Conservation (phyloP, 2,329 filamentous ascomycete species). For the Piedraia hortae region DNA sequence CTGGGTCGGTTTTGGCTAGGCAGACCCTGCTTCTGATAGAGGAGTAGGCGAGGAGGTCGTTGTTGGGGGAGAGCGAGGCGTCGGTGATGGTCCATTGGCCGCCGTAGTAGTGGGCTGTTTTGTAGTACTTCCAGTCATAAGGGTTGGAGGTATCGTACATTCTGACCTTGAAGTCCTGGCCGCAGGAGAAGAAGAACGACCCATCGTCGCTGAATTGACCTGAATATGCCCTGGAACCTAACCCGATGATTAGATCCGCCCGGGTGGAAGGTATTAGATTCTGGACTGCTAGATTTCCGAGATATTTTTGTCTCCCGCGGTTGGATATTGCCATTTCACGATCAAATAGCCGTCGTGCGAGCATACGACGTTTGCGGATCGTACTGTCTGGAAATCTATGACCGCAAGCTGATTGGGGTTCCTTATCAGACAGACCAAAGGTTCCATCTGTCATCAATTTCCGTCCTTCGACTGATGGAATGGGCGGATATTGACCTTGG, state of each 20-base stretch:
- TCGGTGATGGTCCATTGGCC: conserved; percentile 94
- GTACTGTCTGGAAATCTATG: conserved; percentile 8
- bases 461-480: conserved; percentile 50
- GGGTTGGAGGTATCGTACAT: conserved; percentile 97
- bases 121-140: conserved; percentile 89
- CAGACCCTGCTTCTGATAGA: conserved; percentile 67
- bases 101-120: conserved; percentile 70
- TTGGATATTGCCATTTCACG: conserved; percentile 50
- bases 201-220: conserved; percentile 93
- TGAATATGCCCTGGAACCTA: conserved; percentile 65
- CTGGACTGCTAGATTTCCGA: conserved; percentile 38
- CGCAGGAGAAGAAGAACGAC: conserved; percentile 85
- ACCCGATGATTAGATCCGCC: conserved; percentile 70
- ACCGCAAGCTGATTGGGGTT: conserved; percentile 21
- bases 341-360: conserved; percentile 47
- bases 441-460: conserved; percentile 57
- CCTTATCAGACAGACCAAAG: conserved; percentile 42
- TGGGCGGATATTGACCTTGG: conserved; percentile 41
- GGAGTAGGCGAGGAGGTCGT: conserved; percentile 72
- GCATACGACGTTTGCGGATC: conserved; percentile 28
- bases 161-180: conserved; percentile 76
- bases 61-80: conserved; percentile 71
- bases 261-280: conserved; percentile 48
- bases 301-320: conserved; percentile 27
- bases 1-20: conserved; percentile 63